Evolutionary conservation across 2,329 filamentous ascomycete species (phyloP).

Genomic region (Nothopassalora personata): DNA sequence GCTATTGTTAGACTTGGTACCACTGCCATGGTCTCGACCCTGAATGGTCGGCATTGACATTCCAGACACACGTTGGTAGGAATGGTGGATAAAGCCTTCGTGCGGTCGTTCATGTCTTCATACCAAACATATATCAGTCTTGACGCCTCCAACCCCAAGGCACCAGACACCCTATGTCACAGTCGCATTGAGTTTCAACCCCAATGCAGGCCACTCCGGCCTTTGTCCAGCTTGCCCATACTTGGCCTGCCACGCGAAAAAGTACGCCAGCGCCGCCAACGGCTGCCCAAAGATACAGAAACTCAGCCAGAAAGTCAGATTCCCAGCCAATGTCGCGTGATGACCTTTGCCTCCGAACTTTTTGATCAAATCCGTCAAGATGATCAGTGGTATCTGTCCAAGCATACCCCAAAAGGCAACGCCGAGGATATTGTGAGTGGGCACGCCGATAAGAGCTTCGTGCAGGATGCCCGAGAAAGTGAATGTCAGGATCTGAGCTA

Average conservation of each 20-base stretch:
- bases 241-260: constrained; percentile 98
- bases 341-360: constrained; percentile 62
- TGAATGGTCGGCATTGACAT: neutral
- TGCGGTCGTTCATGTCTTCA: neutral
- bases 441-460: constrained; percentile 86
- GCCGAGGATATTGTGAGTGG: constrained; percentile 68
- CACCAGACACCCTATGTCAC: neutral
- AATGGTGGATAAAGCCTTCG: too few relatives aligned
- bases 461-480: constrained; percentile 82
- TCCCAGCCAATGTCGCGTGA: constrained; percentile 74
- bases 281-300: constrained; percentile 96
- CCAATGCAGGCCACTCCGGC: constrained; percentile 24
- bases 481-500: constrained; percentile 78
- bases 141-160: neutral
- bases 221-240: constrained; percentile 54
- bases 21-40: neutral
- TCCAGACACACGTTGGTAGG: neutral
- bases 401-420: constrained; percentile 95
- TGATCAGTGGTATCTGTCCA: constrained; percentile 82
- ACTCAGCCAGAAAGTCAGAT: constrained; percentile 92
- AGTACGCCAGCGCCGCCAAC: constrained; percentile 85
- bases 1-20: neutral
- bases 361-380: constrained; percentile 71
- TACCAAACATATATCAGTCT: neutral
- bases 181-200: constrained; percentile 3